These are phyloP conservation scores for Brassica carinata DNA, from an alignment of 345 rosid species.

Conservation along the genomic window DNA sequence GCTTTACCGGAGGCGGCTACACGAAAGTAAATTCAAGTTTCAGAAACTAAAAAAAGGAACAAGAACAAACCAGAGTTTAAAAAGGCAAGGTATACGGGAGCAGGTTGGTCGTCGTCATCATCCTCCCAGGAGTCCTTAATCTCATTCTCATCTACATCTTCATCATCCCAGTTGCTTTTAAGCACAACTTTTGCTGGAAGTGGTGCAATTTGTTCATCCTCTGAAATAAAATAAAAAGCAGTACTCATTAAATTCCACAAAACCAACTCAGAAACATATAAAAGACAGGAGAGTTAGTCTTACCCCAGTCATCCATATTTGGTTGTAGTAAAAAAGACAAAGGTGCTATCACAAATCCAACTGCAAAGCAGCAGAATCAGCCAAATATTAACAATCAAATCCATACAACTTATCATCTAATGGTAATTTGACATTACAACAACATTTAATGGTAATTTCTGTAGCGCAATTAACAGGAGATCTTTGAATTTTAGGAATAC, in stretches of 20 bases:
- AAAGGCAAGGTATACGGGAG: too few species aligned
- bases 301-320: conserved; percentile 44
- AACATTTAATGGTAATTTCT: background rate
- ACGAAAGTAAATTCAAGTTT: conserved; percentile 12
- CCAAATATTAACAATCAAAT: background rate
- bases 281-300: background rate
- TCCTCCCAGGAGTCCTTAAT: conserved; percentile 99
- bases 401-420: background rate
- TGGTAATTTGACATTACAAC: background rate
- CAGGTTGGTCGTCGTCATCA: conserved; percentile 74
- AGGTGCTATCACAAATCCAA: conserved; percentile 3
- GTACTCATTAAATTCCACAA: background rate
- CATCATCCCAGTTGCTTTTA: conserved; percentile 86
- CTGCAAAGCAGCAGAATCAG: background rate
- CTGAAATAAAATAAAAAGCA: conserved; percentile 42
- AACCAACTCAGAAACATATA: background rate
- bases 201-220: conserved; percentile 68
- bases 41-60: background rate
- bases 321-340: background rate
- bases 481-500: background rate
- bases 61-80: background rate
- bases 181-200: conserved; percentile 52
- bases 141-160: conserved; percentile 82
- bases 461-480: background rate
- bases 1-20: conserved; percentile 50